Base-by-base conservation (phyloP, 805 yeast species). In the Wickerhamomyces canadensis region DNA sequence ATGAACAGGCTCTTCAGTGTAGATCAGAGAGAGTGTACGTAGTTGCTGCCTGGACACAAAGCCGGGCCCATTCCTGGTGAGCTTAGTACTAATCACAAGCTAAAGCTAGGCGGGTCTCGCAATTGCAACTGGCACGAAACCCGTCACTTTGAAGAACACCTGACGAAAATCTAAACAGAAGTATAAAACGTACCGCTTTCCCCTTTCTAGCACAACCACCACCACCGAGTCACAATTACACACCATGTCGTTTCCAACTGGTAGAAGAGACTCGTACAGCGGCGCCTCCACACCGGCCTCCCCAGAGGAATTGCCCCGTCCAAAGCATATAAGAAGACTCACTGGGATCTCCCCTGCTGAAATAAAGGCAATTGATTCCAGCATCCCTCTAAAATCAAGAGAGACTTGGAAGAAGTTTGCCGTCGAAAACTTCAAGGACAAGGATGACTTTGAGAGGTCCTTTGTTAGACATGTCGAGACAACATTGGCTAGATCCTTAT, bases 311-410 rank as follows among this genome's bases (percentile, higher is more conserved):
- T 37, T 52, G 12, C 57, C 62, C 18, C 59, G 61, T 25, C 67
- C 66, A 35, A 62, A 60, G 33, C 80, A 81, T 52, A 70, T 79
- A 55, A 72, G 96, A 54, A 78, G 96, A 32, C 72, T 85, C 51
- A 85, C 96, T 0, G 97, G 97, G 23, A 84, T 88, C 61, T 79
- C 95, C 4, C 95, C 95, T 10, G 83, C 84, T 48, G 96, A 88
- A 60, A 84, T 88, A 51, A 78, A 80, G 51, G 76, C 85, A 26
- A 80, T 84, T 55, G 96, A 88, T 57, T 76, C 86, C 28, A 69
- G 77, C 22, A 86, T 88, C 54, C 96, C 96, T 1, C 68, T 79
- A 42, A 74, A 78, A 44, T 81, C 89, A 23, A 78, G 95, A 48
- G 75, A 76, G 44, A 61, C 78, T 24, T 88, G 97, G 97, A 68